A percentile compares a stretch with the other conserved stretches of the same genome.
phyloP scores from a whole-genome alignment of 352 stramenopile genomes.

The Pythium aristosporum region DNA sequence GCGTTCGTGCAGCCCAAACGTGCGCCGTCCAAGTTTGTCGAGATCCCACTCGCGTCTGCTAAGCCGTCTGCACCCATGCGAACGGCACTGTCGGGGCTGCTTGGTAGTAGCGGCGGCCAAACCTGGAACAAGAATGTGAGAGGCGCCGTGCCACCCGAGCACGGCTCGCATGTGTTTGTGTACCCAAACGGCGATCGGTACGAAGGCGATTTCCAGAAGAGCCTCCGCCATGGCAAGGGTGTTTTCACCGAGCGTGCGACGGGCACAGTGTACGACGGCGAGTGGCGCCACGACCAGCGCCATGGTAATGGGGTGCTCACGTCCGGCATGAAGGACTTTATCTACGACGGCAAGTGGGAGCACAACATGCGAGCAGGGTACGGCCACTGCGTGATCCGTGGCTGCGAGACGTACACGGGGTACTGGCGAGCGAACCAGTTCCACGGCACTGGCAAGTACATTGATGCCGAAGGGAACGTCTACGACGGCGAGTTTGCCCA shows the following conservation, averaged over 20 bases:
- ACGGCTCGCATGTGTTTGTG: constrained; percentile 37
- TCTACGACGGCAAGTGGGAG: constrained; percentile 79
- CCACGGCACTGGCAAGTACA: constrained; percentile 75
- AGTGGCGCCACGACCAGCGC: constrained; percentile 57
- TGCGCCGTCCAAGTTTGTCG: constrained; percentile 54
- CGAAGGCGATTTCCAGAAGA: constrained; percentile 58
- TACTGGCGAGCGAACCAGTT: constrained; percentile 75
- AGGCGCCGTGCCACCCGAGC: constrained; percentile 25
- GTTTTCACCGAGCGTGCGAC: constrained; percentile 61
- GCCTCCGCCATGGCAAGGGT: constrained; percentile 50
- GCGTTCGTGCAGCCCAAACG: constrained; percentile 51
- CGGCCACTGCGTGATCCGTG: constrained; percentile 75
- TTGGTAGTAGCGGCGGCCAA: background rate
- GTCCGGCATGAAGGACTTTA: constrained; percentile 72
- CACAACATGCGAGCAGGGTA: constrained; percentile 57
- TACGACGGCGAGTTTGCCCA: constrained; percentile 81
- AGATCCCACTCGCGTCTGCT: constrained; percentile 40
- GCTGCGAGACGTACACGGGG: constrained; percentile 73
- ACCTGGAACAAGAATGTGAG: background rate
- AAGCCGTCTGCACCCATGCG: constrained; percentile 3
- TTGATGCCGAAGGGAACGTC: constrained; percentile 74
- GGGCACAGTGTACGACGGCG: constrained; percentile 69
- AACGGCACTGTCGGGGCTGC: constrained; percentile 9
- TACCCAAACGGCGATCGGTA: constrained; percentile 76
- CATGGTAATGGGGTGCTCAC: constrained; percentile 69